phyloP scores from a whole-genome alignment of 176 grass and related monocot genomes.

The Otatea glauca region DNA sequence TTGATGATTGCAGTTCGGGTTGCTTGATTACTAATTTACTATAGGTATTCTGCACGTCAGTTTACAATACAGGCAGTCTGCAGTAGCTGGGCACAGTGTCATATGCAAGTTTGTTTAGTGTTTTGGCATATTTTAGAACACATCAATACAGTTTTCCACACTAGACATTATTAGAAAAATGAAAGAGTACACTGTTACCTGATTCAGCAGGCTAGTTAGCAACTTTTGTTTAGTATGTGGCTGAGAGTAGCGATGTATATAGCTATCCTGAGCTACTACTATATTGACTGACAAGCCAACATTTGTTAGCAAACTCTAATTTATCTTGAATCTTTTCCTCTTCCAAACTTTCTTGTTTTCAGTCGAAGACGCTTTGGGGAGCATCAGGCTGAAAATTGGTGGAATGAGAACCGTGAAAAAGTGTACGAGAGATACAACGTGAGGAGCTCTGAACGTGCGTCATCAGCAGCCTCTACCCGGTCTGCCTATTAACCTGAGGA shows the following conservation, averaged over 20 bases:
- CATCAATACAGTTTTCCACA: background rate
- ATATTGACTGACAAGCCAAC: background rate
- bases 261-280: background rate
- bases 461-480: conserved; percentile 78
- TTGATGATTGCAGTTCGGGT: background rate
- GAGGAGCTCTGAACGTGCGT: conserved; percentile 77
- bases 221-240: background rate
- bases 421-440: conserved; percentile 91
- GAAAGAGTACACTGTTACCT: background rate
- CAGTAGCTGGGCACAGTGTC: background rate
- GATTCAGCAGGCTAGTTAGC: background rate
- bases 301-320: background rate
- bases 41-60: background rate
- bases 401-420: conserved; percentile 90
- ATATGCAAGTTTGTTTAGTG: background rate
- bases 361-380: conserved; percentile 92
- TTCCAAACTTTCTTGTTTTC: conserved; percentile 27
- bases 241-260: background rate
- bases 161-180: background rate
- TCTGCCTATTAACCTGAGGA: conserved; percentile 51
- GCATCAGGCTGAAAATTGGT: conserved; percentile 95
- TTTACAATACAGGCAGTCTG: background rate
- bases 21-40: background rate
- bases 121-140: background rate
- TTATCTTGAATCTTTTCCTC: background rate